Base-by-base conservation (phyloP, 2,329 filamentous ascomycete species). In the Colletotrichum phormii region DNA sequence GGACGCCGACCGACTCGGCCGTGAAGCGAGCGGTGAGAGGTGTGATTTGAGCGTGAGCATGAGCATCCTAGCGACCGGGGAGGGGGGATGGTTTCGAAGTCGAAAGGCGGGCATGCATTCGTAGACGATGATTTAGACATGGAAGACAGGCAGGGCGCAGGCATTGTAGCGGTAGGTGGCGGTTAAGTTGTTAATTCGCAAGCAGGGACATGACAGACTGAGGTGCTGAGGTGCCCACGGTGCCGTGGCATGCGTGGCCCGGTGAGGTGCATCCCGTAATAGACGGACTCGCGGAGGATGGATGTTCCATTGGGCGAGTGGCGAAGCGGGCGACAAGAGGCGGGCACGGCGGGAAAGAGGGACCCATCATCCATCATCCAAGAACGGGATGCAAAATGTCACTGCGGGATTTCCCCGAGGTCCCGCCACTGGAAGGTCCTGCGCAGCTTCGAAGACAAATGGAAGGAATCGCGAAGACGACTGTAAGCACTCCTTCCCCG, bases 1-100 rank as follows among this genome's bases (percentile, higher is more conserved):
- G 69, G 58, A 67, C 29, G 33, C 64, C 57, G 69, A 72, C 60
- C 66, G 71, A 68, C 61, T 61, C 71, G 55, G 67, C 55, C 55
- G 49, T 70, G 70, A 49, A 37, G 58, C 42, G 61, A 65, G 67
- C 66, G 67, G 71, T 55, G 62, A 64, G 18, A 59, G 54, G 18
- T n/a, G 31, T 24, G 37, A 42, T 15, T 42, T 29, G 26, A 29
- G 26, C 26, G 35, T 42, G 37, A 18, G 37, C 37, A 15, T 42
- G 9, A 42, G 59, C 24, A 64, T 60, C 31, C 51, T n/a, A 46
- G 46, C 46, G 15, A 51, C 53, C 59, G 63, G 59, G 65, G 59
- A 49, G 54, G 42, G 15, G 42, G 18, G 42, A 42, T 15, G 8
- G 18, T n/a, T n/a, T 60, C 15, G 8, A 37, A 35, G 54, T 53